Evolutionary conservation across 108 stramenopile genomes (phyloP).

Genomic region (Parmales sp.): DNA sequence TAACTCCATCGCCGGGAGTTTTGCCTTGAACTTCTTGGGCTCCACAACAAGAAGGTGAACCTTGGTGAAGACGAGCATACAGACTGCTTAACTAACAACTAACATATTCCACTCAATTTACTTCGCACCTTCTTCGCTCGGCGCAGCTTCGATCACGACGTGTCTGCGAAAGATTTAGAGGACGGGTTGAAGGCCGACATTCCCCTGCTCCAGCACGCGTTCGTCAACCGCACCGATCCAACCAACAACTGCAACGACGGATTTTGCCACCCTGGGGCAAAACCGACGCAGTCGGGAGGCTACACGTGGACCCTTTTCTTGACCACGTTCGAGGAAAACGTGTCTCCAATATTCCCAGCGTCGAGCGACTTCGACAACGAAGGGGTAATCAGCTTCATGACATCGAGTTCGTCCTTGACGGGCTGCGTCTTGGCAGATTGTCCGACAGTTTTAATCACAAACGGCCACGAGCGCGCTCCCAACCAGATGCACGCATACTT

Average conservation of each 20-base stretch:
- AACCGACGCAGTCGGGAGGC: slow-evolving; percentile 30
- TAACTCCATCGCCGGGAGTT: slow-evolving; percentile 52
- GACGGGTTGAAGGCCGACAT: slow-evolving; percentile 22
- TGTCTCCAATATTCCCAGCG: slow-evolving; percentile 44
- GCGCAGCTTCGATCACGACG: slow-evolving; percentile 26
- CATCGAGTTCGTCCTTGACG: slow-evolving; percentile 3
- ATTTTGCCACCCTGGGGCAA: slow-evolving; percentile 40
- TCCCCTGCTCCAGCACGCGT: slow-evolving; percentile 14
- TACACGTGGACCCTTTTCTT: slow-evolving; percentile 43
- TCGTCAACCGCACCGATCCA: slow-evolving; percentile 25
- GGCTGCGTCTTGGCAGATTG: slow-evolving; percentile 35
- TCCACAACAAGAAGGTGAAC: slow-evolving; percentile 28
- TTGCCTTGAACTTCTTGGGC: slow-evolving; percentile 47
- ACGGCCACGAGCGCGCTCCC: slow-evolving; percentile 24
- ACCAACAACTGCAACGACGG: slow-evolving; percentile 41
- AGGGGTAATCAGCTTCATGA: slow-evolving; percentile 22
- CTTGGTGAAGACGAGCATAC: too few species aligned
- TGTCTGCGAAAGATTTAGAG: slow-evolving; percentile 24
- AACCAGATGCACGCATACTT: slow-evolving; percentile 25
- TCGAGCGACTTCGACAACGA: slow-evolving; percentile 26
- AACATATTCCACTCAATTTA: too few species aligned
- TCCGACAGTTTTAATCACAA: slow-evolving; percentile 24
- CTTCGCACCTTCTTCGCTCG: too few species aligned
- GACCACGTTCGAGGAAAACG: slow-evolving; percentile 35
- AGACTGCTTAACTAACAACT: too few species aligned